Percentiles rank a stretch among this genome's conserved stretches.
Evolutionary conservation across 1,284 basidiomycete genomes (phyloP).

Genomic region (Paramarasmius palmivorus): DNA sequence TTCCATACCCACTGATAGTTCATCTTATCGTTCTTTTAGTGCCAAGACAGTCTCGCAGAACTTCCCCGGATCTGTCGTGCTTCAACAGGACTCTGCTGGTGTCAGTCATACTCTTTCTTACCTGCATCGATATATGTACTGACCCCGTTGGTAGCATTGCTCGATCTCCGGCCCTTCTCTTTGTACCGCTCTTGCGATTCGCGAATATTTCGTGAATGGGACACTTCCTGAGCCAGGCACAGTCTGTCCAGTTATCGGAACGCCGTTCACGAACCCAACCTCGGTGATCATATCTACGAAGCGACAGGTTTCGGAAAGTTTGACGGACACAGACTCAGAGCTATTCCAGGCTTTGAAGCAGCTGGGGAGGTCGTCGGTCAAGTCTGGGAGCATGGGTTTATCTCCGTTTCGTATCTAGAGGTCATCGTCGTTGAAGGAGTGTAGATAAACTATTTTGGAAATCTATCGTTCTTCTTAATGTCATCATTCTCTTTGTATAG

Average conservation of each 20-base stretch:
- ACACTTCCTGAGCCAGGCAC: constrained; percentile 40
- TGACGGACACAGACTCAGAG: no score
- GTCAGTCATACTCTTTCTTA: constrained; percentile 26
- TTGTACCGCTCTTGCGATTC: constrained; percentile 41
- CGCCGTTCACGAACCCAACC: neutral
- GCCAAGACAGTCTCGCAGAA: constrained; percentile 38
- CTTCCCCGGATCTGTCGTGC: constrained; percentile 35
- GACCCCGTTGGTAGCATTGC: constrained; percentile 33
- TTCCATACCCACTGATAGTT: neutral
- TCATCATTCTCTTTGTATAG: no score
- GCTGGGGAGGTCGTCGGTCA: no score
- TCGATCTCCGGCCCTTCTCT: constrained; percentile 41
- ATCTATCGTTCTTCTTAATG: no score
- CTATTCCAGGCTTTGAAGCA: no score
- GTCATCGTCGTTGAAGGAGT: no score
- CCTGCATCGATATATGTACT: neutral
- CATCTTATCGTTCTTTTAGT: constrained; percentile 22
- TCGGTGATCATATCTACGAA: no score
- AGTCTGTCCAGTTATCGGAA: constrained; percentile 32
- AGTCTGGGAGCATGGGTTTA: no score
- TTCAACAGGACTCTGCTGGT: constrained; percentile 42
- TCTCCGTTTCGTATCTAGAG: no score
- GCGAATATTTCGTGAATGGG: constrained; percentile 42
- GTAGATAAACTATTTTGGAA: no score
- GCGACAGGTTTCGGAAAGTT: no score